Conservation (phyloP, 1,284 basidiomycete genomes). For the Sporisorium graminicola region DNA sequence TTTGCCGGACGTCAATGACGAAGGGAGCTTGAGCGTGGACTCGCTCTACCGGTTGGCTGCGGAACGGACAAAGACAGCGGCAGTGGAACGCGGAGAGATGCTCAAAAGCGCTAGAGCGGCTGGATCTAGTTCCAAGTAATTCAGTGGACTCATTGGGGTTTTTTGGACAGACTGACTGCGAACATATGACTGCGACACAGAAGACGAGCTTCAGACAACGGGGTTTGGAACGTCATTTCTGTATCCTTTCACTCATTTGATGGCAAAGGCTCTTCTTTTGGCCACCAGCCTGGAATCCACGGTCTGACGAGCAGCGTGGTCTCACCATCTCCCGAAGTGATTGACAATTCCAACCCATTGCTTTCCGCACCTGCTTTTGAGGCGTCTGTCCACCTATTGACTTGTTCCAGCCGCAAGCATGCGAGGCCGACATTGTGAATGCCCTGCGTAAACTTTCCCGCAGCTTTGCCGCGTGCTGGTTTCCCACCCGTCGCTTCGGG, state of each 20-base stretch:
- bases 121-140: constrained; percentile 5
- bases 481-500: not conserved
- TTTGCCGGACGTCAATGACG: constrained; percentile 5
- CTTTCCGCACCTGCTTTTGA: constrained; percentile 9
- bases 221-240: not conserved
- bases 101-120: constrained; percentile 10
- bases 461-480: constrained; percentile 53
- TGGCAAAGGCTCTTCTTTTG: constrained; percentile 14
- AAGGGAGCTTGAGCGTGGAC: constrained; percentile 13
- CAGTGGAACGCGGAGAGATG: constrained; percentile 27
- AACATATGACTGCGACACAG: not conserved
- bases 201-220: not conserved
- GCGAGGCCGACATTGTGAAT: constrained; percentile 63
- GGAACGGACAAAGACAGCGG: constrained; percentile 32
- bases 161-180: not conserved
- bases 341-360: constrained; percentile 37
- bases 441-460: constrained; percentile 58
- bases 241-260: not conserved
- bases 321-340: constrained; percentile 24
- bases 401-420: constrained; percentile 61
- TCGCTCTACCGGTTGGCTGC: constrained; percentile 28
- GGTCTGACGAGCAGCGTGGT: constrained; percentile 45
- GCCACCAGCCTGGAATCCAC: constrained; percentile 59
- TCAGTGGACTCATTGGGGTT: not conserved
- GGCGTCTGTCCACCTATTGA: constrained; percentile 41